Evolutionary conservation across 176 grass and related monocot species (phyloP).

Genomic region (Luzula sylvatica): DNA sequence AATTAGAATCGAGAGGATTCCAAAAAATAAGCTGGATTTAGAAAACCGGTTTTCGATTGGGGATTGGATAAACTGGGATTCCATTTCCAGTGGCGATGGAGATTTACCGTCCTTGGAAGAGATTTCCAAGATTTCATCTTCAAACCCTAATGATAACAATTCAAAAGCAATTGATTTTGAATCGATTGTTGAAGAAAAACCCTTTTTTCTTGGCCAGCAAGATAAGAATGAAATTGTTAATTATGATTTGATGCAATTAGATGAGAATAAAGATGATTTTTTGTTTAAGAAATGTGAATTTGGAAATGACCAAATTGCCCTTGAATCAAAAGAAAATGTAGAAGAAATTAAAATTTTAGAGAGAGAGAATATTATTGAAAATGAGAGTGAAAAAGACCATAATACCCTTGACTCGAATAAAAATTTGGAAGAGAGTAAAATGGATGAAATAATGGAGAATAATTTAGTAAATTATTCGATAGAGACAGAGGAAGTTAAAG

Average conservation of each 20-base stretch:
- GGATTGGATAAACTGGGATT: slow-evolving; percentile 59
- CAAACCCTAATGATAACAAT: slow-evolving; percentile 3
- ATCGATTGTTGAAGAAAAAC: slow-evolving; percentile 15
- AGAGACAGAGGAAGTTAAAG: background rate
- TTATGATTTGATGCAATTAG: slow-evolving; percentile 8
- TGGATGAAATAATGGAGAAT: background rate
- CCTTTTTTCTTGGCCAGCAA: slow-evolving; percentile 9
- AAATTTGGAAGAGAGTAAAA: background rate
- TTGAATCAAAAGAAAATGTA: background rate
- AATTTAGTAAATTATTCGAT: slow-evolving; percentile 3
- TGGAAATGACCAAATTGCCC: background rate
- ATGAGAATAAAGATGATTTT: background rate
- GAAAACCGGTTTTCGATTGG: slow-evolving; percentile 26
- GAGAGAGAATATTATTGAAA: background rate
- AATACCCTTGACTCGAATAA: background rate
- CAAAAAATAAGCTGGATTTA: slow-evolving; percentile 32
- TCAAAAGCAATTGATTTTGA: slow-evolving; percentile 28
- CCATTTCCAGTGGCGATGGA: slow-evolving; percentile 38
- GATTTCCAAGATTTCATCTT: slow-evolving; percentile 31
- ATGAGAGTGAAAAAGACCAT: background rate
- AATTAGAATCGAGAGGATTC: slow-evolving; percentile 55
- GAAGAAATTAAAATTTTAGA: too few relatives aligned
- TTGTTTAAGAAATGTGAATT: background rate
- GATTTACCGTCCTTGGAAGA: slow-evolving; percentile 31
- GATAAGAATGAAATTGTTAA: slow-evolving; percentile 15